These are phyloP conservation scores for Trichophaea hybrida DNA, from an alignment of 2,329 filamentous ascomycete species.

Conservation along the genomic window DNA sequence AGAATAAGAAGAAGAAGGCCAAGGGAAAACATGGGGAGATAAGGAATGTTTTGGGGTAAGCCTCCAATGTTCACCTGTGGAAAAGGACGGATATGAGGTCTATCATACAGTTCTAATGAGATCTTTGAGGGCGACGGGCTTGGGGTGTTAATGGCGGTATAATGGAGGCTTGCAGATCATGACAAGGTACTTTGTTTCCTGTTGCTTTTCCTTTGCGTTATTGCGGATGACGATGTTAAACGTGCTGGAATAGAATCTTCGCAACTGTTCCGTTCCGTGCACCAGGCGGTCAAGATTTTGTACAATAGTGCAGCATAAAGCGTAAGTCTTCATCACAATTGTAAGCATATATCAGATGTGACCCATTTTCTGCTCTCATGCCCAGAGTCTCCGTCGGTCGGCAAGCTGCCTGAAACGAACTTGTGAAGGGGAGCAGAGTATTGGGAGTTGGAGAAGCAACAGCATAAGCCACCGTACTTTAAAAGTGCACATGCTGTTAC, in stretches of 20 bases:
- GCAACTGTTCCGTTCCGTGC: neutral
- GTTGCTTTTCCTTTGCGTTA: neutral
- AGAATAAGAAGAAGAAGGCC: conserved; percentile 23
- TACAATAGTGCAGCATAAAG: too few relatives aligned
- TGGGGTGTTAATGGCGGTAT: neutral
- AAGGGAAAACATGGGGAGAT: conserved; percentile 12
- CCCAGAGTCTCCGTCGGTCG: too few relatives aligned
- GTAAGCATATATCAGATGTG: too few relatives aligned
- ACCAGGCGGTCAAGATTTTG: neutral
- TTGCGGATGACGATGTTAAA: neutral
- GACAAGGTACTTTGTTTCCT: conserved; percentile 2
- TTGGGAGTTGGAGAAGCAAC: too few relatives aligned
- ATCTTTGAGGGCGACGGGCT: neutral
- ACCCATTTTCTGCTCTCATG: too few relatives aligned
- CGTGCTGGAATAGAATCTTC: conserved; percentile 1
- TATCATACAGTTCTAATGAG: conserved; percentile 2
- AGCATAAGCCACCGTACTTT: too few relatives aligned
- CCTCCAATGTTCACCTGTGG: neutral
- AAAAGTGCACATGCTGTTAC: too few relatives aligned
- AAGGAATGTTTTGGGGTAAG: conserved; percentile 7
- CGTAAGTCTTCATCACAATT: too few relatives aligned
- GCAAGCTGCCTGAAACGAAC: too few relatives aligned
- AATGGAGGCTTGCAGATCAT: neutral
- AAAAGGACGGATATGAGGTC: neutral
- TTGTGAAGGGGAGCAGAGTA: too few relatives aligned